Evolutionary conservation across 2,329 filamentous ascomycete genomes (phyloP), one percentile per base, ranked within the genome.

Genomic region (Incumbomyces lentus): DNA sequence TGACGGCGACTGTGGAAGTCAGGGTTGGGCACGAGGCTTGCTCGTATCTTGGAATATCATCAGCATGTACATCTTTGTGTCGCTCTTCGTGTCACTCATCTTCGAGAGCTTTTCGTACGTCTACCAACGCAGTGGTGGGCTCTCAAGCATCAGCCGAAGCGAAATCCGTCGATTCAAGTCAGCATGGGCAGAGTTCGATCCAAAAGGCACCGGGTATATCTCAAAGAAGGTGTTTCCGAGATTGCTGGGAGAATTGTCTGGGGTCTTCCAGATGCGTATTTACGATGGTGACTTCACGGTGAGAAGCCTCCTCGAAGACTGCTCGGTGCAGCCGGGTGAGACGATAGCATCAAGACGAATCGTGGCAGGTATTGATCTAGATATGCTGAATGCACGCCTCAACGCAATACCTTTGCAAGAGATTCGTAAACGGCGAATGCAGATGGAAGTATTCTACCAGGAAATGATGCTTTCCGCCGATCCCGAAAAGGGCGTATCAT

Each of bases 31-130:
- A 6, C 76, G 88, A 43, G 79, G 81, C 30, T 72, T 98, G 8
- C 98, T 98, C 69, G 88, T 96, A 48, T 79, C 84, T 3, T 98
- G 92, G 92, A 98, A 98, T 70, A 90, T 98, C 59, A 76, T 98
- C 66, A 96, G 90, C 84, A 98, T 98, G 92, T 98, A 98, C 68
- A 94, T 98, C 59, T 98, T 98, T 60, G 90, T 96, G 61, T 95
- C 90, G 60, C 70, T 98, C 61, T 98, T 98, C 64, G 90, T 98
- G 49, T 98, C 92, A 40, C 80, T 98, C 63, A 98, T 98, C 57
- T 98, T 93, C 68, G 92, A 98, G 70, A 96, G 89, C 67, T 98
- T 98, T 74, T 95, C 88, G 63, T 98, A 98, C 60, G 92, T 98
- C 53, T 98, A 96, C 63, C 93, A 98, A 68, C 80, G 88, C 52